A percentile compares a stretch with the other conserved stretches of the same genome.
Evolutionary conservation across 2,329 filamentous ascomycete genomes (phyloP).

Genomic region (Lecanicillium sp.): DNA sequence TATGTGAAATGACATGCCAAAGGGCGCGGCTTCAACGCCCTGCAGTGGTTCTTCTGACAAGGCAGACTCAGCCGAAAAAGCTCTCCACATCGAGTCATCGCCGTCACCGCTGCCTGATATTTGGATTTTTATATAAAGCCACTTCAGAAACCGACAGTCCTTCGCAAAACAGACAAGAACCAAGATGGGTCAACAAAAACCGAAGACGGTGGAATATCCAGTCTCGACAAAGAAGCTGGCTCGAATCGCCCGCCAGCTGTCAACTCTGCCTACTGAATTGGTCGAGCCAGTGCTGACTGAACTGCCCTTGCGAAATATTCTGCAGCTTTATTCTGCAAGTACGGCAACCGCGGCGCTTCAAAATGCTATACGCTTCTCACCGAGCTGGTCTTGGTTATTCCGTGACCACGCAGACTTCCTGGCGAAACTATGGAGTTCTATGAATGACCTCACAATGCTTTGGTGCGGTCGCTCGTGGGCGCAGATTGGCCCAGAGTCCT

Average conservation of each 20-base stretch:
- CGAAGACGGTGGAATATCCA: neutral
- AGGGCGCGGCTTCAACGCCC: too few species aligned
- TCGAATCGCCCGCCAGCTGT: neutral
- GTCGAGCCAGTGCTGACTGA: neutral
- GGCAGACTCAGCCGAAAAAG: too few species aligned
- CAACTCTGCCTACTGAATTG: neutral
- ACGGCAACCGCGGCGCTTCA: neutral
- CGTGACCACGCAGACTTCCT: neutral
- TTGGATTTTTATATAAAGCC: too few species aligned
- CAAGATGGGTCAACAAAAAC: neutral
- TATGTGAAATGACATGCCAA: too few species aligned
- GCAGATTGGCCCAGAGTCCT: too few species aligned
- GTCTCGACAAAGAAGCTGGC: neutral
- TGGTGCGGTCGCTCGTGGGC: neutral
- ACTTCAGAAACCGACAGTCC: too few species aligned
- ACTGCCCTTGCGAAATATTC: neutral
- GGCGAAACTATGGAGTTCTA: neutral
- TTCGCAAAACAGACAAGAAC: neutral
- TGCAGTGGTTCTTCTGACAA: too few species aligned
- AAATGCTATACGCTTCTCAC: neutral
- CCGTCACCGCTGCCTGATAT: too few species aligned
- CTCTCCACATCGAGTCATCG: too few species aligned
- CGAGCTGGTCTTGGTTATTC: neutral
- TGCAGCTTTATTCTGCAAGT: neutral
- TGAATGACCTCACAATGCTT: neutral